phyloP scores from a whole-genome alignment of 805 yeast species.

The Candida ortonii region DNA sequence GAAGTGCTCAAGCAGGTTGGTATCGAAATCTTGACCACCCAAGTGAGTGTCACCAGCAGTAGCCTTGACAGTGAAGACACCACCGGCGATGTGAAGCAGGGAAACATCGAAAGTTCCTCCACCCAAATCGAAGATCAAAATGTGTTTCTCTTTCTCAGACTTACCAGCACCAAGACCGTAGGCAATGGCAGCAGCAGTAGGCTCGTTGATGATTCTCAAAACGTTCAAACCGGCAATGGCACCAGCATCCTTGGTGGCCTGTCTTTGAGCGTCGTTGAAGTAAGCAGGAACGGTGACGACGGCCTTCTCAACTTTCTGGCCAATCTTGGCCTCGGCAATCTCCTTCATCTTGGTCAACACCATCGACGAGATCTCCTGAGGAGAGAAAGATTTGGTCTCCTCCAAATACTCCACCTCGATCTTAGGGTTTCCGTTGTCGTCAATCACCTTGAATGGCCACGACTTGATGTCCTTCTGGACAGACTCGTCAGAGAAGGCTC shows the following conservation, averaged over 20 bases:
- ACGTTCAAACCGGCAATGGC: conserved; percentile 77
- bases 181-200: conserved; percentile 98
- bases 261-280: conserved; percentile 78
- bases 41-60: conserved; percentile 99
- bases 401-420: conserved; percentile 68
- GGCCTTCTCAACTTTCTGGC: conserved; percentile 68
- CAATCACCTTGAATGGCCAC: conserved; percentile 77
- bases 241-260: conserved; percentile 82
- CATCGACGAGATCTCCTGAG: conserved; percentile 76
- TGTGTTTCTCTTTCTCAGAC: conserved; percentile 79
- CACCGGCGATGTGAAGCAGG: conserved; percentile 87
- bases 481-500: conserved; percentile 69
- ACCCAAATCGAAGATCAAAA: conserved; percentile 92
- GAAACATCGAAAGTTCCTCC: conserved; percentile 99
- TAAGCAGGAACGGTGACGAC: conserved; percentile 79
- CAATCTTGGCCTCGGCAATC: conserved; percentile 75
- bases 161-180: conserved; percentile 95
- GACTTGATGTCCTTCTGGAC: conserved; percentile 90
- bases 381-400: conserved; percentile 67
- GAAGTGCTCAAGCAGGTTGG: conserved; percentile 91
- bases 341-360: conserved; percentile 80
- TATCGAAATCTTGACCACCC: conserved; percentile 99
- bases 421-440: conserved; percentile 64
- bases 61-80: conserved; percentile 95
- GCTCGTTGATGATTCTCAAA: conserved; percentile 74